These are phyloP conservation scores for Tilletia setariae DNA, from an alignment of 1,284 basidiomycete genomes.

Conservation along the genomic window DNA sequence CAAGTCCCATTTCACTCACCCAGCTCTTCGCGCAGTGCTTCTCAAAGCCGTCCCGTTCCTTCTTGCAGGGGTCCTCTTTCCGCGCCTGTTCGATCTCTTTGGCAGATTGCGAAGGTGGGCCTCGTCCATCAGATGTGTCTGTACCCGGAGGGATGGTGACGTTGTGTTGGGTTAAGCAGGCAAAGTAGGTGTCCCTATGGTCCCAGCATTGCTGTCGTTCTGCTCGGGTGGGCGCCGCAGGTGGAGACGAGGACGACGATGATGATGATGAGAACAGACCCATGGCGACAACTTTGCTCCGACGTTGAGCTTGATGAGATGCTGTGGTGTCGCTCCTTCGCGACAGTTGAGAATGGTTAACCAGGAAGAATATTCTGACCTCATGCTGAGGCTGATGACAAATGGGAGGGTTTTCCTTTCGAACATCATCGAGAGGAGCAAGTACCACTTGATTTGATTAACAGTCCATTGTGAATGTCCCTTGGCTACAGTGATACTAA, in stretches of 20 bases:
- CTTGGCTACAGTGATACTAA: no score
- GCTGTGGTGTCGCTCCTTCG: no score
- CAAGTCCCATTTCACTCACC: conserved; percentile 33
- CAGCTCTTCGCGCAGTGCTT: conserved; percentile 48
- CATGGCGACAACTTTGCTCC: conserved; percentile 5
- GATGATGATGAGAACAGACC: conserved; percentile 19
- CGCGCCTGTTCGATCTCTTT: conserved; percentile 26
- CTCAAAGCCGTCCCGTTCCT: conserved; percentile 41
- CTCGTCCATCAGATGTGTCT: conserved; percentile 46
- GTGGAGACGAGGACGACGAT: conserved; percentile 15
- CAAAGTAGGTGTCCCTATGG: conserved; percentile 47
- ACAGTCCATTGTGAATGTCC: no score
- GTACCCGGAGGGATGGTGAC: conserved; percentile 49
- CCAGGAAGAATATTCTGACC: no score
- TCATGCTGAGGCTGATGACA: no score
- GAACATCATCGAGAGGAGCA: no score
- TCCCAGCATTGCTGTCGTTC: conserved; percentile 50
- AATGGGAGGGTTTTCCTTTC: no score
- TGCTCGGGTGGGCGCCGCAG: conserved; percentile 32
- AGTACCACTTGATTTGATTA: no score
- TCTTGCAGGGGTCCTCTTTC: conserved; percentile 37
- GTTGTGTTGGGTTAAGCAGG: conserved; percentile 38
- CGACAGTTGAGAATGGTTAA: no score
- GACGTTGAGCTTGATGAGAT: no score
- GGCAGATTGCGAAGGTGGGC: conserved; percentile 34